phyloP scores from a whole-genome alignment of 352 stramenopile species.

The Phytophthora boehmeriae region DNA sequence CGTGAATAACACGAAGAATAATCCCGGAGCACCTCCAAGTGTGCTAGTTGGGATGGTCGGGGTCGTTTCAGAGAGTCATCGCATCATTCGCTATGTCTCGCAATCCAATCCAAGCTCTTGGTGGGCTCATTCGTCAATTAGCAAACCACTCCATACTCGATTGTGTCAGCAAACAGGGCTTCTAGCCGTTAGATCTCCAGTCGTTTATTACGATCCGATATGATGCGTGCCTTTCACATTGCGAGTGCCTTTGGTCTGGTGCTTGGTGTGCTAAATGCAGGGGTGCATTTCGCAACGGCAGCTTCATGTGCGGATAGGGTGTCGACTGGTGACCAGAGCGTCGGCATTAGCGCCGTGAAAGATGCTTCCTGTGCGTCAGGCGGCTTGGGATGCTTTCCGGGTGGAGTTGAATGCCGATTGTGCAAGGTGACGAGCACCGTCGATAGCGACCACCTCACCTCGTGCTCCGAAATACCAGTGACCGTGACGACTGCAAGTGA shows the following conservation, averaged over 20 bases:
- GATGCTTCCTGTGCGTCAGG: constrained; percentile 36
- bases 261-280: constrained; percentile 13
- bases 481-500: constrained; percentile 1
- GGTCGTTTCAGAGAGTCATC: constrained; percentile 20
- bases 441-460: constrained; percentile 8
- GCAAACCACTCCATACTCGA: constrained; percentile 28
- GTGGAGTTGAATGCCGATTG: constrained; percentile 30
- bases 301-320: constrained; percentile 28
- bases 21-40: constrained; percentile 15
- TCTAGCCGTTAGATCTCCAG: constrained; percentile 3
- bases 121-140: constrained; percentile 30
- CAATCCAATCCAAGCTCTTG: constrained; percentile 2
- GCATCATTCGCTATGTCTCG: background rate
- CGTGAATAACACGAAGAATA: constrained; percentile 15
- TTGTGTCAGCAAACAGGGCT: constrained; percentile 1
- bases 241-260: constrained; percentile 21
- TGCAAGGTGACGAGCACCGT: constrained; percentile 14
- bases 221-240: constrained; percentile 27
- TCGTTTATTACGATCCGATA: constrained; percentile 10
- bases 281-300: constrained; percentile 6
- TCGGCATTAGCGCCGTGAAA: constrained; percentile 43
- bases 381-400: constrained; percentile 33
- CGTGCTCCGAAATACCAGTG: constrained; percentile 22
- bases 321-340: constrained; percentile 29
- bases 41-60: constrained; percentile 15